phyloP scores from a whole-genome alignment of 2,329 filamentous ascomycete genomes.

The Colletotrichum chlorophyti region DNA sequence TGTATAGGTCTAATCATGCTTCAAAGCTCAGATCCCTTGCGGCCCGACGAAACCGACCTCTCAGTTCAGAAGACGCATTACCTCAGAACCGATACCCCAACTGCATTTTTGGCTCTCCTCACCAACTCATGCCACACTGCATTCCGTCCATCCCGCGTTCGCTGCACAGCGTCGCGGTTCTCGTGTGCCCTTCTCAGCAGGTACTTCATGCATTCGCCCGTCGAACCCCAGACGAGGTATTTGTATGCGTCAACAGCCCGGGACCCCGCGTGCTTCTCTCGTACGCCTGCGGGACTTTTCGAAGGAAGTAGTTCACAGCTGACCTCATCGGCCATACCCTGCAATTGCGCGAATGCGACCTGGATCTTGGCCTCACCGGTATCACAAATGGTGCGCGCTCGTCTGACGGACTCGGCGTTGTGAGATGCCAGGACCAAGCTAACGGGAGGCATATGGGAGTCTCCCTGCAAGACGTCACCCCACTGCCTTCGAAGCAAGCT shows the following conservation, averaged over 20 bases:
- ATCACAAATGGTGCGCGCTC: constrained; percentile 59
- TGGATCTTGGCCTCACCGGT: constrained; percentile 47
- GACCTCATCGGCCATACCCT: constrained; percentile 90
- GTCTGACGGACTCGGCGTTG: constrained; percentile 75
- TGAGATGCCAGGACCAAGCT: constrained; percentile 81
- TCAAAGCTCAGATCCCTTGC: neutral
- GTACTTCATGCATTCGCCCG: constrained; percentile 86
- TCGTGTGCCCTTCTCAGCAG: constrained; percentile 67
- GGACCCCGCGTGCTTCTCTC: neutral
- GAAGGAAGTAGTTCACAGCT: constrained; percentile 65
- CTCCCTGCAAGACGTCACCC: constrained; percentile 41
- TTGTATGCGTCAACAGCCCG: constrained; percentile 57
- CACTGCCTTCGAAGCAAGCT: constrained; percentile 71
- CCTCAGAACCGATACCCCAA: constrained; percentile 43
- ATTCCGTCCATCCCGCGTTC: constrained; percentile 66
- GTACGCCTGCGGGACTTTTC: neutral
- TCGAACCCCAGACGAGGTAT: constrained; percentile 74
- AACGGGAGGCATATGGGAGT: constrained; percentile 60
- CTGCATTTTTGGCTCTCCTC: constrained; percentile 55
- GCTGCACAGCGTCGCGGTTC: constrained; percentile 73
- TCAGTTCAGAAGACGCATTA: neutral
- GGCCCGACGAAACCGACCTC: neutral
- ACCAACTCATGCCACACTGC: constrained; percentile 69
- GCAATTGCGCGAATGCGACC: constrained; percentile 43
- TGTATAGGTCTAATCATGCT: neutral